These are phyloP conservation scores for Neonectria punicea DNA, from an alignment of 2,329 filamentous ascomycete species.

Conservation along the genomic window DNA sequence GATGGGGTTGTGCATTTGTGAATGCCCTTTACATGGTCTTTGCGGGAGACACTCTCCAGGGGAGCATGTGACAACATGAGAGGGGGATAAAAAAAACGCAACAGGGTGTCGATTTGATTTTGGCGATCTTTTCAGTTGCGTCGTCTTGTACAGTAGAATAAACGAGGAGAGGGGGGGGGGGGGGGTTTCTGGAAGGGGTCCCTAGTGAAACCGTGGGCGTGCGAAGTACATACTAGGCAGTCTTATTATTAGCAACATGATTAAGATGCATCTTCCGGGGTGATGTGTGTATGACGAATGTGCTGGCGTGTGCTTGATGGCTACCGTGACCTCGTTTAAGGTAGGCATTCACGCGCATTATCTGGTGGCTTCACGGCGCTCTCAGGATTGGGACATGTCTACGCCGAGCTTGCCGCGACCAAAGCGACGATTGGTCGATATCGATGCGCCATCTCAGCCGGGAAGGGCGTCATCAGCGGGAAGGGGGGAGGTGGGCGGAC, in stretches of 20 bases:
- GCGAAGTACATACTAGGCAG: conserved; percentile 8
- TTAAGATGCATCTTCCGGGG: background rate
- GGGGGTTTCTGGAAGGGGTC: conserved; percentile 23
- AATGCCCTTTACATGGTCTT: background rate
- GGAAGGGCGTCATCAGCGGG: conserved; percentile 30
- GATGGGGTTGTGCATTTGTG: conserved; percentile 23
- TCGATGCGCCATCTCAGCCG: conserved; percentile 30
- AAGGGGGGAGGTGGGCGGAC: background rate
- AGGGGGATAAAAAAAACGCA: conserved; percentile 27
- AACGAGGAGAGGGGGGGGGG: conserved; percentile 12
- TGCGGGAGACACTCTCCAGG: background rate
- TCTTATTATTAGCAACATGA: conserved; percentile 6
- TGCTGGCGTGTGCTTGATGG: background rate
- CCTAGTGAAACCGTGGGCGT: conserved; percentile 25
- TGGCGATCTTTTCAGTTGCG: conserved; percentile 19
- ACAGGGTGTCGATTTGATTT: conserved; percentile 19
- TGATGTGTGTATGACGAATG: background rate
- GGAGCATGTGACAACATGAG: conserved; percentile 5
- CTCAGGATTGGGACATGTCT: background rate
- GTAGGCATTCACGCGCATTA: background rate
- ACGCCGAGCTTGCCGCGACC: conserved; percentile 9
- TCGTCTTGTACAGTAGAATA: conserved; percentile 40
- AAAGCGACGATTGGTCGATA: conserved; percentile 15
- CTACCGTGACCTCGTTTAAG: background rate
- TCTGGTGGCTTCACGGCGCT: background rate